These are phyloP conservation scores for Boletus patriciae DNA, from an alignment of 768 basidiomycete species.

Conservation along the genomic window DNA sequence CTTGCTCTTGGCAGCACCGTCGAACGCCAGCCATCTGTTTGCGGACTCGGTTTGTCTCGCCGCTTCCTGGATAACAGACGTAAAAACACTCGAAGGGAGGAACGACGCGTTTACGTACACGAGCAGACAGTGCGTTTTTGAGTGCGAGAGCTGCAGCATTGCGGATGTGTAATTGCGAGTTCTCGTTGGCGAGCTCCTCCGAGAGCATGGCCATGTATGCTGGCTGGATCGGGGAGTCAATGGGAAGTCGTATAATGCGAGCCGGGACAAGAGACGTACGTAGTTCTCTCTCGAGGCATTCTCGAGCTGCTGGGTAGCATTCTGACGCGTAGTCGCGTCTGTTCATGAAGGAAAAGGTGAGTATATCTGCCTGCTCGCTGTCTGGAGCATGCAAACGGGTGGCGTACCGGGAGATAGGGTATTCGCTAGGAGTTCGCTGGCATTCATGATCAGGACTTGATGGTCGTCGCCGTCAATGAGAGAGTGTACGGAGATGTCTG, in stretches of 20 bases:
- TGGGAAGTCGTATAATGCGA: background rate
- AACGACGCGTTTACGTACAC: conserved; percentile 57
- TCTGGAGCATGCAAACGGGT: conserved; percentile 27
- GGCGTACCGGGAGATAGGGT: conserved; percentile 84
- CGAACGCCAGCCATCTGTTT: conserved; percentile 80
- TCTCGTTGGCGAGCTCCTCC: conserved; percentile 78
- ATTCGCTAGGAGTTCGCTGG: conserved; percentile 86
- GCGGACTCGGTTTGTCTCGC: conserved; percentile 74
- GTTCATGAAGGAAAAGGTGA: conserved; percentile 23
- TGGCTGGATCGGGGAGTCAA: conserved; percentile 52
- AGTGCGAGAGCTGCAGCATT: conserved; percentile 96
- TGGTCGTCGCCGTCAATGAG: conserved; percentile 27
- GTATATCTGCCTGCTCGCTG: conserved; percentile 35
- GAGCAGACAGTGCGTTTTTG: conserved; percentile 90
- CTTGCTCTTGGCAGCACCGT: conserved; percentile 63
- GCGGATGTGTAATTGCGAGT: conserved; percentile 66
- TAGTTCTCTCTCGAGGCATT: conserved; percentile 84
- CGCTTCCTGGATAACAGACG: conserved; percentile 53
- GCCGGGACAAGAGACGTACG: conserved; percentile 56
- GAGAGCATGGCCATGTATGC: conserved; percentile 93
- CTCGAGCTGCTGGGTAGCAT: conserved; percentile 89
- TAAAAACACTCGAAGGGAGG: conserved; percentile 14
- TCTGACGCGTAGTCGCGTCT: conserved; percentile 91
- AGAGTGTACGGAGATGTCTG: conserved; percentile 13
- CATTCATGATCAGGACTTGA: conserved; percentile 68